Percentiles rank a stretch among this genome's conserved stretches.
Evolutionary conservation across 768 basidiomycete species (phyloP).

Genomic region (Suillus clintonianus): DNA sequence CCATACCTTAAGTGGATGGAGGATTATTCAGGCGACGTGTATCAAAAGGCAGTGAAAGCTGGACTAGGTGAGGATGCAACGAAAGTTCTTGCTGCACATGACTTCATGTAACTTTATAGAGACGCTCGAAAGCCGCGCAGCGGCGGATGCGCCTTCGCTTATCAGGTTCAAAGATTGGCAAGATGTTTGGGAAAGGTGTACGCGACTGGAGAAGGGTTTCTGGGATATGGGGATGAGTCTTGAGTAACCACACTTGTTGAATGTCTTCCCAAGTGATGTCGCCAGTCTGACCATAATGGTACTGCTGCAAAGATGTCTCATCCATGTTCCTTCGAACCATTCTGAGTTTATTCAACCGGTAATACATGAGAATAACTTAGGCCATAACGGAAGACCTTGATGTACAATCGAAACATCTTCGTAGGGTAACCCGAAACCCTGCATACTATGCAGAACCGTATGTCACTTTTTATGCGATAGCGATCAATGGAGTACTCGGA

Average conservation of each 20-base stretch:
- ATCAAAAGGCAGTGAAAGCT: constrained; percentile 68
- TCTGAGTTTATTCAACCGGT: background rate
- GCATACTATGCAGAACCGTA: background rate
- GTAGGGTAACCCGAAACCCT: background rate
- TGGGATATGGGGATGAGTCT: constrained; percentile 72
- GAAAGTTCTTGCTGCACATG: constrained; percentile 1
- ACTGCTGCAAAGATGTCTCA: background rate
- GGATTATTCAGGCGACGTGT: constrained; percentile 73
- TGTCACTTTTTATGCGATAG: background rate
- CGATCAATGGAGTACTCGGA: background rate
- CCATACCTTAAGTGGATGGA: constrained; percentile 77
- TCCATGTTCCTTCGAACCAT: background rate
- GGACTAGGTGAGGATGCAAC: constrained; percentile 63
- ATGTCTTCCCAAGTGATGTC: background rate
- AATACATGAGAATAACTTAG: background rate
- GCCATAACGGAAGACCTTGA: background rate
- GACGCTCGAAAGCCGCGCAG: constrained; percentile 69
- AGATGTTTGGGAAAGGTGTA: constrained; percentile 74
- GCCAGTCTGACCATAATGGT: background rate
- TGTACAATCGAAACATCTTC: background rate
- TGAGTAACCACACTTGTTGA: background rate
- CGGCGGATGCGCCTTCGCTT: constrained; percentile 62
- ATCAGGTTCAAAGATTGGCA: constrained; percentile 64
- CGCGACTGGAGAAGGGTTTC: constrained; percentile 77
- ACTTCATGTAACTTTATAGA: constrained; percentile 43